Percentiles rank a stretch among this genome's conserved stretches.
Evolutionary conservation across 257 asterid genomes (phyloP).

Genomic region (Solanum ossicruentum): DNA sequence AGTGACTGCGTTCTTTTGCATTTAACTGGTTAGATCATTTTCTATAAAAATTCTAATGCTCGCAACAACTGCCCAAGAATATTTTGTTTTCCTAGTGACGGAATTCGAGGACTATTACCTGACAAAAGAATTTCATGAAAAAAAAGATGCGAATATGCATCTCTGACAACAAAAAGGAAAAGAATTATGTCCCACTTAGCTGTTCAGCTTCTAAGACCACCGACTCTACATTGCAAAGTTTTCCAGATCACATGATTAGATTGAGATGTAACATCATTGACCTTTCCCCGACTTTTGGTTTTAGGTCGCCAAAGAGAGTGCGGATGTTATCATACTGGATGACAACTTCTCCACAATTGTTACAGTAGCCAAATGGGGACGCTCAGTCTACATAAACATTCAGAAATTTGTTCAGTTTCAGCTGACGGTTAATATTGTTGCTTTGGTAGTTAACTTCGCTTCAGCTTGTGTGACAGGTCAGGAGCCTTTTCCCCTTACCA

Average conservation of each 20-base stretch:
- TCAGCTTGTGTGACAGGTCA: slow-evolving; percentile 19
- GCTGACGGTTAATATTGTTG: slow-evolving; percentile 30
- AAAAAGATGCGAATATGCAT: background rate
- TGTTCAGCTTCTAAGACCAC: background rate
- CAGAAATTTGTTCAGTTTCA: slow-evolving; percentile 34
- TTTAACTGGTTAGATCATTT: background rate
- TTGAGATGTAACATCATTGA: background rate
- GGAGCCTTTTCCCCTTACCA: background rate
- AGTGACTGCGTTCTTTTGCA: background rate
- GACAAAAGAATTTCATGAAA: background rate
- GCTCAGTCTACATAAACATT: slow-evolving; percentile 26
- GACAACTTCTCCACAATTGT: slow-evolving; percentile 25
- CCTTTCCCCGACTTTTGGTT: background rate
- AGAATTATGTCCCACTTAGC: background rate
- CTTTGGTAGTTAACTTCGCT: slow-evolving; percentile 20
- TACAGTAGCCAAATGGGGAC: slow-evolving; percentile 25
- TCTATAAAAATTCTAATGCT: background rate
- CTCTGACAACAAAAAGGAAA: background rate
- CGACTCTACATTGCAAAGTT: background rate
- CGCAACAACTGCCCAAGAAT: background rate
- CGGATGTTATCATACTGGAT: slow-evolving; percentile 22
- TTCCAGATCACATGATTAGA: background rate
- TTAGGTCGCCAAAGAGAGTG: slow-evolving; percentile 24
- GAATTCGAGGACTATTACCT: background rate
- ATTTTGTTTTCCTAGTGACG: background rate